These are phyloP conservation scores for Colletotrichum tropicicola DNA, from an alignment of 2,329 filamentous ascomycete genomes.

Conservation along the genomic window DNA sequence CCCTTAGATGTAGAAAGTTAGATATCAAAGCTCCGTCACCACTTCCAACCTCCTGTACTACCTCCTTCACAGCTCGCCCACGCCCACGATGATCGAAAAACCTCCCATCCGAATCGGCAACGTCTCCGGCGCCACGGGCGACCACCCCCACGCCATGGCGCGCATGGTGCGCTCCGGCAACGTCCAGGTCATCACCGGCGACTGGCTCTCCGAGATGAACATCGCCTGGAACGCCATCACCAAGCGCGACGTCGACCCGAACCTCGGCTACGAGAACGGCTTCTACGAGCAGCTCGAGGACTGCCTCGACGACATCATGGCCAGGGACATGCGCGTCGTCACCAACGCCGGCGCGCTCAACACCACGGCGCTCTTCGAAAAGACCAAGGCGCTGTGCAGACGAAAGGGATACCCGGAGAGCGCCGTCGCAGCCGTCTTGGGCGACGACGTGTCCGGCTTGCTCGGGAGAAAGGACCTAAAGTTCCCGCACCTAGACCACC, in stretches of 20 bases:
- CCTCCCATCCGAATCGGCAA: slow-evolving; percentile 31
- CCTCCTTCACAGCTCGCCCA: rapidly evolving
- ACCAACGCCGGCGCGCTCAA: slow-evolving; percentile 51
- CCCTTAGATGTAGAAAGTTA: too few species aligned
- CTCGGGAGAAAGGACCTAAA: background rate
- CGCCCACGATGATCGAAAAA: slow-evolving; percentile 37
- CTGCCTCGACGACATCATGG: slow-evolving; percentile 46
- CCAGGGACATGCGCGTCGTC: slow-evolving; percentile 44
- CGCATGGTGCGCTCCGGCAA: slow-evolving; percentile 42
- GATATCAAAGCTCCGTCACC: background rate
- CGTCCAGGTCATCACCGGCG: slow-evolving; percentile 46
- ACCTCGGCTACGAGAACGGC: slow-evolving; percentile 26
- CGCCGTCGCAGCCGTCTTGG: slow-evolving; percentile 8
- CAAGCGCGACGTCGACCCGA: slow-evolving; percentile 33
- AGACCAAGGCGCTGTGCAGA: slow-evolving; percentile 41
- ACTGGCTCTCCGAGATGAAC: slow-evolving; percentile 57
- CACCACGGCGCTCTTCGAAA: slow-evolving; percentile 41
- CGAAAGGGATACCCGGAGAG: slow-evolving; percentile 16
- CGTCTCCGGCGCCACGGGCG: slow-evolving; percentile 42
- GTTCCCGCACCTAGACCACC: slow-evolving; percentile 40
- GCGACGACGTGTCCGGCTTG: slow-evolving; percentile 16
- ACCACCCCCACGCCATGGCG: slow-evolving; percentile 43
- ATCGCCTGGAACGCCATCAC: slow-evolving; percentile 54
- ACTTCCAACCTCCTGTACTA: background rate
- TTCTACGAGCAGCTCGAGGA: slow-evolving; percentile 41